Base-by-base conservation (phyloP, 306 rosid species). In the Amphicarpaea edgeworthii region DNA sequence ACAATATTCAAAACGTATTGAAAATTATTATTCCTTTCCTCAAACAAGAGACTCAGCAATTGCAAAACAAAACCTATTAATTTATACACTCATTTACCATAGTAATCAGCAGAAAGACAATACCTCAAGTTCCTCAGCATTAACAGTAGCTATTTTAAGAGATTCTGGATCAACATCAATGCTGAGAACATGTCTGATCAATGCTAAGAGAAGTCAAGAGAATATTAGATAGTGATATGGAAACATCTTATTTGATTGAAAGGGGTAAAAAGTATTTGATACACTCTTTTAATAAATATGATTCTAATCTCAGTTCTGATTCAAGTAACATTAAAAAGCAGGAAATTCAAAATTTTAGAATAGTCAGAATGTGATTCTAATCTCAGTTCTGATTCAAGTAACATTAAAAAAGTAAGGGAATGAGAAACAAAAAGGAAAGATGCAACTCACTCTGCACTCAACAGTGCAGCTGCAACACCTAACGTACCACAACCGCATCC, bases 401-500 rank as follows among this genome's bases (percentile, higher is more conserved):
- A 50, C 63, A 67, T 30, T 17, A 54, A 60, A 28, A 26, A 23
- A 38, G 26, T 19, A 49, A 30, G 67, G 2, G 37, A 57, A 77
- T 71, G 43, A 20, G 68, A 49, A 58, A 59, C 14, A 24, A 53
- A 68, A 57, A 77, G 12, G 3, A 74, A 82, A 65, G 68, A 78
- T 23, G 72, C 16, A 60, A 92, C 97, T 89, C 78, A 90, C 99
- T 88, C 98, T 20, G 99, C 98, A 8, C 84, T 78, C 89, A 95
- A 83, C 20, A 95, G 86, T 26, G 93, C 87, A 66, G 99, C 99
- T 16, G 99, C 97, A 60, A 86, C 83, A 70, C 97, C 92, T 82
- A 95, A 84, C 5, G 98, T 89, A 51, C 93, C 99, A 53, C 99
- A 92, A 57, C 97, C 99, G 62, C 97, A 95, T 46, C 99, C 99